A percentile compares a stretch with the other conserved stretches of the same genome.
Evolutionary conservation across 352 stramenopile species (phyloP).

Genomic region (Pythium phragmitis): DNA sequence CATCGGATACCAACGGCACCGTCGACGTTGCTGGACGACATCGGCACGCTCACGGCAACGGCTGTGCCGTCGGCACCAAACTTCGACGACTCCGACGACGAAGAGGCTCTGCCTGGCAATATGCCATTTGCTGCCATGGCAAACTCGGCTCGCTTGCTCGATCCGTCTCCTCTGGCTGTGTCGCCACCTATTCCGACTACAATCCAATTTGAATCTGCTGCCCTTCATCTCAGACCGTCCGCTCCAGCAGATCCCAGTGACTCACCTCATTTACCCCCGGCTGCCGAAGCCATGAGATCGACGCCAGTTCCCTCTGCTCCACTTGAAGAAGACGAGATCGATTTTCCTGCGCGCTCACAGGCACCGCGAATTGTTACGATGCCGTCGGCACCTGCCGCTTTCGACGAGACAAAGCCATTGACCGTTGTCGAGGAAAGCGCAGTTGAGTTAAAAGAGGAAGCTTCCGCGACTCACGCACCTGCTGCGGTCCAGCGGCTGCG

Average conservation of each 20-base stretch:
- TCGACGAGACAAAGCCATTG: constrained; percentile 4
- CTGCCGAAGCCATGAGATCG: background rate
- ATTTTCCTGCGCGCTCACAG: constrained; percentile 4
- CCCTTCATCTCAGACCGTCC: constrained; percentile 10
- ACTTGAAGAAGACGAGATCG: constrained; percentile 26
- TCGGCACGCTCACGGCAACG: constrained; percentile 12
- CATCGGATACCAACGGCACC: constrained; percentile 19
- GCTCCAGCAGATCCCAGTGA: constrained; percentile 27
- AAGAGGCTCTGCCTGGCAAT: constrained; percentile 15
- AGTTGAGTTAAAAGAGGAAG: constrained; percentile 13
- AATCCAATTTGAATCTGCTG: constrained; percentile 3
- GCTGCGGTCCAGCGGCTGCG: background rate
- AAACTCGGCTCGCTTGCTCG: background rate
- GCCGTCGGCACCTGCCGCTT: constrained; percentile 8
- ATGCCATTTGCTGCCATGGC: background rate
- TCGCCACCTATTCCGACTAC: background rate
- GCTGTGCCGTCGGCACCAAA: constrained; percentile 37
- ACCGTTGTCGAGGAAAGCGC: constrained; percentile 6
- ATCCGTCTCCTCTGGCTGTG: background rate
- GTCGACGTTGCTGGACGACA: constrained; percentile 7
- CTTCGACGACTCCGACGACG: constrained; percentile 45
- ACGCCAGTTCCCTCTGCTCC: constrained; percentile 24
- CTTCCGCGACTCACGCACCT: background rate
- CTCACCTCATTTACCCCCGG: constrained; percentile 20
- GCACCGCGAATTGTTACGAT: constrained; percentile 18